Conservation (phyloP, 2,329 filamentous ascomycete genomes). For the Akanthomyces uredinophilus region DNA sequence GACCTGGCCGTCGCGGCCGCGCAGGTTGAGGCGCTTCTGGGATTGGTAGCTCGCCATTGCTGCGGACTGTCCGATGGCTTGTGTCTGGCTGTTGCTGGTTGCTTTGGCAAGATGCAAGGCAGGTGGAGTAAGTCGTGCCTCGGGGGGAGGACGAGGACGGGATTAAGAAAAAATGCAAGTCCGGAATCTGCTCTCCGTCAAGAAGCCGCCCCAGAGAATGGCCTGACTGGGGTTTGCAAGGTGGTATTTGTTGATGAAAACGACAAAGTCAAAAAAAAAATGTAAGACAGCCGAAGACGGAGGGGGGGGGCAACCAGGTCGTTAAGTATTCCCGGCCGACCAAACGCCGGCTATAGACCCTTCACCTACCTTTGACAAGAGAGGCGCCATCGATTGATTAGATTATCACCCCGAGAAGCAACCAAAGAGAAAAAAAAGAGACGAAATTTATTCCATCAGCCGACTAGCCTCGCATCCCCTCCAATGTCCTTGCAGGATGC, state of each 20-base stretch:
- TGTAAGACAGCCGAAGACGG: not conserved
- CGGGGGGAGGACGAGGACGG: too few species aligned
- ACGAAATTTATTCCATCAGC: not conserved
- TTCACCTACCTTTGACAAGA: not conserved
- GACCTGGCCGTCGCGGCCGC: not conserved
- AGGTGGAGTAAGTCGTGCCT: not conserved
- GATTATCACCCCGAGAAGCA: conserved; percentile 6
- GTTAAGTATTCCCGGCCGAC: not conserved
- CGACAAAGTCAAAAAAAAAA: not conserved
- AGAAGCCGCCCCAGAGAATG: not conserved
- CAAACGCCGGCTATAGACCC: not conserved
- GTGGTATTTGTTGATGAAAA: not conserved
- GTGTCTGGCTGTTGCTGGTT: too few species aligned
- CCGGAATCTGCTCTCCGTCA: not conserved
- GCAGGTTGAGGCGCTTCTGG: conserved; percentile 11
- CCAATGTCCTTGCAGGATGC: not conserved
- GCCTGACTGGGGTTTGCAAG: not conserved
- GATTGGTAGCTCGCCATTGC: conserved; percentile 8
- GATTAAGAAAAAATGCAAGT: too few species aligned
- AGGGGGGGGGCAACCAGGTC: not conserved
- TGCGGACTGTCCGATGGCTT: not conserved
- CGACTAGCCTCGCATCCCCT: not conserved
- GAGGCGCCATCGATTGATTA: conserved; percentile 11
- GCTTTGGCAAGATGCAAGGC: too few species aligned
- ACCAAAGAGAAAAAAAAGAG: not conserved